Evolutionary conservation across 352 stramenopile species (phyloP), one percentile per base, ranked within the genome.

Genomic region (Pythium sp.): DNA sequence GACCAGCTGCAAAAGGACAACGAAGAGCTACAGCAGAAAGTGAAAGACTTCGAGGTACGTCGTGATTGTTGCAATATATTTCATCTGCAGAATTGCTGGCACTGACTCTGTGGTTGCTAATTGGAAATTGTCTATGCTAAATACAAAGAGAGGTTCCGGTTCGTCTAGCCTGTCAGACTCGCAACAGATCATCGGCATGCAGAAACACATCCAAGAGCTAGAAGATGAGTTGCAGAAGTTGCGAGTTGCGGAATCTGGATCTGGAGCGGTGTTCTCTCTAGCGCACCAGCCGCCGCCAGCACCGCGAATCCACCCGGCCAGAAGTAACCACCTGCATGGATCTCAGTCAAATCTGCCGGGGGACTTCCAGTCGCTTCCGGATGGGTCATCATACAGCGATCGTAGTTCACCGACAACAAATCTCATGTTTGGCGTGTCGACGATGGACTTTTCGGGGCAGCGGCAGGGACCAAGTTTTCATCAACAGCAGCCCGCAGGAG

Each of bases 1-100:
- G 73, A 78, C 3, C 69, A 76, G 64, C 56, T 80, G 4, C 71
- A 68, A 2, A 67, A 62, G 12, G 72, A 74, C 20, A 84, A 80
- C 57, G 71, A 77, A 5, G 68, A 74, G 43, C 61, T 83, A 5
- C 14, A 28, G 14, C 43, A 66, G 8, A 78, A 77, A 60, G 22
- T 80, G 22, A 79, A 72, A 65, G 68, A 73, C 2, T 30, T 67
- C 1, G 76, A 82, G 58, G 71, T 74, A 59, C 24, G 58, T 41
- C n/a, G 38, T 20, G 38, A 46, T 46, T 20, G 38, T 12, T 46
- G 5, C 12, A 20, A 46, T 20, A 14, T 46, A 4, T 20, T 20
- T 12, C 12, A 2, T 46, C 15, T 20, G 20, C 15, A 20, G 14
- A 20, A 46, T 5, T 12, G 15, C 38, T 14, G 12, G 18, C 38